Base-by-base conservation (phyloP, 208 protist genomes). In the Trypanosoma brucei region DNA sequence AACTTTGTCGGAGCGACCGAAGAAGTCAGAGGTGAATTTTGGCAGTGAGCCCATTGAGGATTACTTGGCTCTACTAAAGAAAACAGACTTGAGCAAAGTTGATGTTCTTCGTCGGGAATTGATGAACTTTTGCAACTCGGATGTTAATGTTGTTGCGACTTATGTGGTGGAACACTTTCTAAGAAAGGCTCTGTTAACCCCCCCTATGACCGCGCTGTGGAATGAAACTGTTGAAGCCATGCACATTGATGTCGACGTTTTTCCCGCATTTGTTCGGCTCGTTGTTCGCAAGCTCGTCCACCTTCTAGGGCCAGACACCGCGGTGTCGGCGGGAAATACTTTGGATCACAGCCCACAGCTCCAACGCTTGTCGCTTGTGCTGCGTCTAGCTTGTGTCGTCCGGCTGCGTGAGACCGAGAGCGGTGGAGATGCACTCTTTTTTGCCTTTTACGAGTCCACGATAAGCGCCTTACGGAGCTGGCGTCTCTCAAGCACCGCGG, bases 21-120 rank as follows among this genome's bases (percentile, higher is more conserved):
- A 59, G n/a, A 22, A 39, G 13, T 60, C 58, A 22, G 64, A 52
- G 22, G 65, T 70, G 37, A 60, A 70, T 48, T 78, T 78, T 65
- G 73, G 73, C 37, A 60, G n/a, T 30, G 73, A 73, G 36, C 73
- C 73, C 38, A 64, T 78, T 45, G 49, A 45, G 31, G 73, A 78
- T 44, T 78, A 70, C 40, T 56, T 73, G 30, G 51, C 44, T n/a
- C 62, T 78, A 40, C 38, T 78, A 31, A 55, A 69, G 13, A 62
- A 64, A 33, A 75, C 71, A 44, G 56, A 73, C 39, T 33, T 42
- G 22, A 30, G 46, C 13, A 61, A 56, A 2, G 42, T 56, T 39
- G 73, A 64, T 35, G 31, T 69, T 49, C 59, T 78, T 44, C 46
- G 68, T 33, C 59, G 61, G 46, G 55, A 78, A 53, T 51, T 78